These are phyloP conservation scores for Talaromyces stipitatus DNA, from an alignment of 495 filamentous ascomycete genomes.

Conservation along the genomic window DNA sequence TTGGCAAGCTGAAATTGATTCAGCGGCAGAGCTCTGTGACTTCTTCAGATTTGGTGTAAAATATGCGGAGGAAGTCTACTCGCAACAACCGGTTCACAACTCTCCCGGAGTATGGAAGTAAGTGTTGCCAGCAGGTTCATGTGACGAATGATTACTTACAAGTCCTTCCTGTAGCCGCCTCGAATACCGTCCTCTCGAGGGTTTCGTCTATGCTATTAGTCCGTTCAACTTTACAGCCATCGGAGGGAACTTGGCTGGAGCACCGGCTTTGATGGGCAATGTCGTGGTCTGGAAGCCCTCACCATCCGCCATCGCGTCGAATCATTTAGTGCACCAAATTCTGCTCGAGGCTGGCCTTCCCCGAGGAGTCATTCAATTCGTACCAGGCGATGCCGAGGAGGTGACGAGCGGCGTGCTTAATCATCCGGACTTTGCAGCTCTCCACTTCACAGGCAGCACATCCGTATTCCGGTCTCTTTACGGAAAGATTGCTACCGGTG, in stretches of 20 bases:
- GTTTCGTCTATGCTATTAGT: conserved; percentile 79
- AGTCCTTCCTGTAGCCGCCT: conserved; percentile 40
- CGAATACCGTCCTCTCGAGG: conserved; percentile 76
- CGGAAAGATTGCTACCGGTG: conserved; percentile 64
- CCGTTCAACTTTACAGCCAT: conserved; percentile 91
- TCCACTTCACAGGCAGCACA: conserved; percentile 80
- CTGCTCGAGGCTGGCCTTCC: conserved; percentile 76
- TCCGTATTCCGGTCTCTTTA: conserved; percentile 76
- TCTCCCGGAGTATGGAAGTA: conserved; percentile 72
- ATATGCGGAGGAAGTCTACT: conserved; percentile 81
- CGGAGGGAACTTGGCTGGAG: conserved; percentile 67
- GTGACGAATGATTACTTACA: not conserved
- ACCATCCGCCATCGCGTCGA: conserved; percentile 66
- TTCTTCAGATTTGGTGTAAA: conserved; percentile 85
- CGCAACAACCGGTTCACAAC: conserved; percentile 73
- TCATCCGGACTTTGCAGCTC: conserved; percentile 64
- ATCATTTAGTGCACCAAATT: conserved; percentile 75
- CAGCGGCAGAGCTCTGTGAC: conserved; percentile 84
- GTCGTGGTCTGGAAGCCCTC: conserved; percentile 87
- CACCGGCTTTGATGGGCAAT: conserved; percentile 75
- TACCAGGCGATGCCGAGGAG: conserved; percentile 70
- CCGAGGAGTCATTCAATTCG: conserved; percentile 73
- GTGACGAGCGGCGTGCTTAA: conserved; percentile 65
- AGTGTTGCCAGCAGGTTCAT: conserved; percentile 9
- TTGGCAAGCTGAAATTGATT: conserved; percentile 96